A percentile compares a stretch with the other conserved stretches of the same genome.
Conservation (phyloP, 345 rosid species). For the Lumnitzera racemosa region DNA sequence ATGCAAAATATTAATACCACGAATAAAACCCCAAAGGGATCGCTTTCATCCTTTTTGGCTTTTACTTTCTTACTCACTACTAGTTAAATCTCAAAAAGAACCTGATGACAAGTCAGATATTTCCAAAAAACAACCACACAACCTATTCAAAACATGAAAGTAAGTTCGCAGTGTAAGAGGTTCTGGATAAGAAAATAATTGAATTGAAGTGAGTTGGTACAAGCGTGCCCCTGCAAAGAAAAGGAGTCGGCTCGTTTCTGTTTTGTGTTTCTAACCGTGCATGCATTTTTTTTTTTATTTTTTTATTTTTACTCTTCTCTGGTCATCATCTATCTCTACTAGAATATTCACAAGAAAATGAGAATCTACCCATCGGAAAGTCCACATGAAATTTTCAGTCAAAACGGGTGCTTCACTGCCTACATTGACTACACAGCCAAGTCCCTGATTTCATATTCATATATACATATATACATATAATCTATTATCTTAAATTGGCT, state of each 20-base stretch:
- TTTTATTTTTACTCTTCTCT: no score
- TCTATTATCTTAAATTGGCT: no score
- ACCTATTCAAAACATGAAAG: slow-evolving; percentile 12
- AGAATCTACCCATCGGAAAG: no score
- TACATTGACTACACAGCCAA: no score
- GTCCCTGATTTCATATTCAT: no score
- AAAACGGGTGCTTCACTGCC: no score
- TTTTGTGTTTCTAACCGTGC: slow-evolving; percentile 24
- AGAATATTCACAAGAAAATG: no score
- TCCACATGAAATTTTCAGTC: no score
- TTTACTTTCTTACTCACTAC: background rate
- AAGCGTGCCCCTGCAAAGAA: slow-evolving; percentile 16
- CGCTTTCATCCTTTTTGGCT: background rate
- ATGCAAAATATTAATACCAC: slow-evolving; percentile 14
- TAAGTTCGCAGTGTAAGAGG: slow-evolving; percentile 8
- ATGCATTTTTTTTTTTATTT: background rate
- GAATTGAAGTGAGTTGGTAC: slow-evolving; percentile 6
- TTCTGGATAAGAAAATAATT: background rate
- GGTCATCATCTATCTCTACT: no score
- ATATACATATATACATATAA: no score
- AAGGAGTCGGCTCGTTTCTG: slow-evolving; percentile 1
- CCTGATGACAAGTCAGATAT: background rate
- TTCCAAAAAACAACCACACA: slow-evolving; percentile 14
- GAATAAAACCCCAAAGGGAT: background rate
- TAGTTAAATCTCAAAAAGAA: background rate